A percentile compares a stretch with the other conserved stretches of the same genome.
Conservation (phyloP, 768 basidiomycete genomes). For the Lactifluus hygrophoroides region DNA sequence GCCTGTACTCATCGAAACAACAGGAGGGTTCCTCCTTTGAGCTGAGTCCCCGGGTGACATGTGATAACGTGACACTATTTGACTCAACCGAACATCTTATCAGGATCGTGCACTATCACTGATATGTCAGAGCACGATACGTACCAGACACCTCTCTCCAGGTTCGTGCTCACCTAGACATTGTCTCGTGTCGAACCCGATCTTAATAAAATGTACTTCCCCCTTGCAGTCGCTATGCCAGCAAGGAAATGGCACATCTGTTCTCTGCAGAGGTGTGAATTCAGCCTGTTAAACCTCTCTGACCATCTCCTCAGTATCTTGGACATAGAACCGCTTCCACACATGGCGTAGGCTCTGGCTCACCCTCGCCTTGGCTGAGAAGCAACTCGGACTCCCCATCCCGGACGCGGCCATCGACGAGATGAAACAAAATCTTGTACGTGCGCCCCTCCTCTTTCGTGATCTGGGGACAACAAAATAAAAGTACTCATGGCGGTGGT, state of each 20-base stretch:
- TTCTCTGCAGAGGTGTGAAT: constrained; percentile 91
- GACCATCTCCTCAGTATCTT: background rate
- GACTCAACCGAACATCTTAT: too few species aligned
- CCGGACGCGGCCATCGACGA: constrained; percentile 85
- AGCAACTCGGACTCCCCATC: constrained; percentile 88
- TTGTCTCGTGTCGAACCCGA: too few species aligned
- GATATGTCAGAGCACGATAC: constrained; percentile 11
- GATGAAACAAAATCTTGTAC: constrained; percentile 88
- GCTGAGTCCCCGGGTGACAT: too few species aligned
- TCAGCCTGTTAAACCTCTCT: constrained; percentile 25
- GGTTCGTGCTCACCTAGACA: background rate
- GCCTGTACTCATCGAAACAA: too few species aligned
- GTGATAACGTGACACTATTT: too few species aligned
- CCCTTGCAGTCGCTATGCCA: constrained; percentile 85
- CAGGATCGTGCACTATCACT: too few species aligned
- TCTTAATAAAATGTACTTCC: too few species aligned
- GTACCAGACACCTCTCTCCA: constrained; percentile 16
- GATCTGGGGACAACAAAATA: too few species aligned
- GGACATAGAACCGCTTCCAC: constrained; percentile 74
- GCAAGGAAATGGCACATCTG: constrained; percentile 95
- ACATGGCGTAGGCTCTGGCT: constrained; percentile 97
- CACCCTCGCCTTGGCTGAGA: constrained; percentile 92
- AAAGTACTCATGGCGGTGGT: too few species aligned
- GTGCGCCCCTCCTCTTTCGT: too few species aligned
- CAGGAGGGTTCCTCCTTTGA: too few species aligned